Evolutionary conservation across 1,139 yeast genomes (phyloP).

Genomic region (Suhomyces panamericanus): DNA sequence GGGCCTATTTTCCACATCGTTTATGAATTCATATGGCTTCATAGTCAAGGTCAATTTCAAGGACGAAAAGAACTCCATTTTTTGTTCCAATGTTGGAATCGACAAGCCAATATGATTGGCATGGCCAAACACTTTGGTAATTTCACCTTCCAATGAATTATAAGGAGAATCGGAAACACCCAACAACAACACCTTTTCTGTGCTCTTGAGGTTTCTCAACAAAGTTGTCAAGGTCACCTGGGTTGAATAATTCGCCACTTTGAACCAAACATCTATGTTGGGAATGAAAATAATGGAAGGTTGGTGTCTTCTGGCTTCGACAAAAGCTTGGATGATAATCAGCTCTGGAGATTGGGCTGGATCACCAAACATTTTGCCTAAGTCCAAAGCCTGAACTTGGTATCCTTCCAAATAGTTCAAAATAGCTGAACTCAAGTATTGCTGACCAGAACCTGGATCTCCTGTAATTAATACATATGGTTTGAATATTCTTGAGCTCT

Average conservation of each 20-base stretch:
- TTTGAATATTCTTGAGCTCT: slow-evolving; percentile 70
- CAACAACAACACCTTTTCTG: slow-evolving; percentile 73
- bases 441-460: slow-evolving; percentile 82
- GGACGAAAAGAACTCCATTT: slow-evolving; percentile 56
- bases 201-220: slow-evolving; percentile 65
- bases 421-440: slow-evolving; percentile 80
- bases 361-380: slow-evolving; percentile 77
- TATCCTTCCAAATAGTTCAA: slow-evolving; percentile 85
- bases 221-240: slow-evolving; percentile 71
- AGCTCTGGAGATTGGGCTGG: slow-evolving; percentile 83
- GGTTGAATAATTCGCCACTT: slow-evolving; percentile 66
- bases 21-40: slow-evolving; percentile 64
- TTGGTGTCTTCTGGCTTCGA: slow-evolving; percentile 87
- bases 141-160: slow-evolving; percentile 36
- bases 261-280: slow-evolving; percentile 75
- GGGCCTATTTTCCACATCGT: slow-evolving; percentile 53
- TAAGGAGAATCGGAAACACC: slow-evolving; percentile 64
- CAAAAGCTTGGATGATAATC: slow-evolving; percentile 76
- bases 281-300: slow-evolving; percentile 89
- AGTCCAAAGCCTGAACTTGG: slow-evolving; percentile 82
- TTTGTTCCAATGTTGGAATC: slow-evolving; percentile 40
- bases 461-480: slow-evolving; percentile 83
- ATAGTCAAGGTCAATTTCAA: slow-evolving; percentile 57
- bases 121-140: slow-evolving; percentile 54
- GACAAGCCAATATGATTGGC: slow-evolving; percentile 48